Conservation (phyloP, 2,329 filamentous ascomycete species). For the Dactylonectria macrodidyma region DNA sequence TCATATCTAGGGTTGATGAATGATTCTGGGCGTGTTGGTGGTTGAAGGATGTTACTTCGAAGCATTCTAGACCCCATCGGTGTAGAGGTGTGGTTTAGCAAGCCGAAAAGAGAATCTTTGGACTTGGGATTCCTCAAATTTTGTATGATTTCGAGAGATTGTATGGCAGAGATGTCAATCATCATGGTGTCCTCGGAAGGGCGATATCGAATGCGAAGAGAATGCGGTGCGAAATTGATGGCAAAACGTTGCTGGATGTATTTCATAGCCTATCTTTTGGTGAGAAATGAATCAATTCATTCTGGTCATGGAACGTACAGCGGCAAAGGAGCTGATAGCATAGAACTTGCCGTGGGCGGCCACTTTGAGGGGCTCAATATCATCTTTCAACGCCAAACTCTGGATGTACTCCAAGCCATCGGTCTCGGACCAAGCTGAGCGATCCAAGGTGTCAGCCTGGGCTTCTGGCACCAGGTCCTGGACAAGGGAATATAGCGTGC, state of each 20-base stretch:
- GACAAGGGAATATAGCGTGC: constrained; percentile 81
- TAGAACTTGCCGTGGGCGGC: constrained; percentile 88
- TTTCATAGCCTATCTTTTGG: constrained; percentile 76
- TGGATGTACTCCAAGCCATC: constrained; percentile 84
- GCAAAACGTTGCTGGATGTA: constrained; percentile 82
- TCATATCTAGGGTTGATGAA: constrained; percentile 83
- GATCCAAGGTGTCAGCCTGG: constrained; percentile 70
- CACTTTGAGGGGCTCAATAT: constrained; percentile 85
- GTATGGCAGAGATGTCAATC: constrained; percentile 91
- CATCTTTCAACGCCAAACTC: constrained; percentile 83
- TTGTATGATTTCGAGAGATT: constrained; percentile 90
- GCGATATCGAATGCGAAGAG: constrained; percentile 88
- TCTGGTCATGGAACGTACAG: constrained; percentile 67
- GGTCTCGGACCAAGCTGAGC: constrained; percentile 87
- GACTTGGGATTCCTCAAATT: constrained; percentile 86
- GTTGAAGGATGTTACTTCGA: constrained; percentile 89
- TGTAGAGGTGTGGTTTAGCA: constrained; percentile 88
- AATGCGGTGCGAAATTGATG: constrained; percentile 81
- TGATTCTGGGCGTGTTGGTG: constrained; percentile 77
- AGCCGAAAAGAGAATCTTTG: constrained; percentile 84
- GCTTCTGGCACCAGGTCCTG: constrained; percentile 67
- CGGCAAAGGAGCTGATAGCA: constrained; percentile 86
- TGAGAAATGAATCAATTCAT: not conserved
- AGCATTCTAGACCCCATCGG: constrained; percentile 91
- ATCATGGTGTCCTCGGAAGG: constrained; percentile 95